Conservation (phyloP, 148 eudicot species). For the Selenicereus undatus region DNA sequence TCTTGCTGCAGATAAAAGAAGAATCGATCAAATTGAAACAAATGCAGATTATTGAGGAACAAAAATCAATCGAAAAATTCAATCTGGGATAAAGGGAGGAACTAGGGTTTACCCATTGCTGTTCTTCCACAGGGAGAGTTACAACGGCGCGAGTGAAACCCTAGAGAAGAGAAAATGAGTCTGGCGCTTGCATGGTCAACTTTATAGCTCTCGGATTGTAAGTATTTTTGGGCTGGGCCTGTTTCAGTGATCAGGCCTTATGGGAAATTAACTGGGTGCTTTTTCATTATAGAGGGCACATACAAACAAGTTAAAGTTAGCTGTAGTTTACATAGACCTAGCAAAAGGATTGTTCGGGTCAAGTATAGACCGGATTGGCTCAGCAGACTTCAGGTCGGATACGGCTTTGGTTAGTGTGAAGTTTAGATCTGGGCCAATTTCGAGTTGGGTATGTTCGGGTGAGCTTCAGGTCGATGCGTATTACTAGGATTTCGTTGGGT, state of each 20-base stretch:
- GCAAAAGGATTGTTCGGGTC: no score
- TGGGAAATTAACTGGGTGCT: no score
- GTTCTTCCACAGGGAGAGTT: not conserved
- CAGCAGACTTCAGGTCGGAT: no score
- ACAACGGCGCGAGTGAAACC: not conserved
- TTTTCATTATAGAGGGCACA: no score
- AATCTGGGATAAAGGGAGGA: not conserved
- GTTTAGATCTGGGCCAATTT: no score
- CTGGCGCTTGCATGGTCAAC: not conserved
- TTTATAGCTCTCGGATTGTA: not conserved
- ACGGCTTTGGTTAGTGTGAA: no score
- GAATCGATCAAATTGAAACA: not conserved
- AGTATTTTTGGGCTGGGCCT: not conserved
- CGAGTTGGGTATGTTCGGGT: no score
- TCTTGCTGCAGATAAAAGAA: slow-evolving; percentile 31
- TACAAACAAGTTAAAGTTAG: no score
- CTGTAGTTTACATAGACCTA: no score
- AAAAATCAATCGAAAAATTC: not conserved
- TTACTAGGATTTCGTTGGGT: no score
- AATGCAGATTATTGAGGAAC: not conserved
- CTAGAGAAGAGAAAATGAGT: not conserved
- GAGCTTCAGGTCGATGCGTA: no score
- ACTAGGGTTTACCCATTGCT: not conserved
- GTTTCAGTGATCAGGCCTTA: not conserved
- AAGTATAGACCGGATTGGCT: no score